These are phyloP conservation scores for Hypoxylon lienhwacheense DNA, from an alignment of 495 filamentous ascomycete genomes.

Conservation along the genomic window DNA sequence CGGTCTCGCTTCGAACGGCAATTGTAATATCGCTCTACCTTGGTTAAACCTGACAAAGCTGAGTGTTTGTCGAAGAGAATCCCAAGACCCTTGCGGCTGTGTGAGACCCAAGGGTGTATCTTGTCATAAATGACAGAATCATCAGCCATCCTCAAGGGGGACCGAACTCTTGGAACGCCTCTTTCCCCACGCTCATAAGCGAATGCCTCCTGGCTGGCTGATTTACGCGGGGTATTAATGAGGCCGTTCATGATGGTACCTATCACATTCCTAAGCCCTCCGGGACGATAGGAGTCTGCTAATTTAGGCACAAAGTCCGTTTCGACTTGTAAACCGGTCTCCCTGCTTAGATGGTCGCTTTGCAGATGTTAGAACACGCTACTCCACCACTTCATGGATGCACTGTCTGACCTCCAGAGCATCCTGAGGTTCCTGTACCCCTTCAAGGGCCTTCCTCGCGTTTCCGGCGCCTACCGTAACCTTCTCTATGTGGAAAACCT, in stretches of 20 bases:
- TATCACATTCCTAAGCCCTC: constrained; percentile 12
- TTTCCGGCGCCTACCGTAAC: constrained; percentile 46
- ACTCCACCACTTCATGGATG: constrained; percentile 44
- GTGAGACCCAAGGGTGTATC: constrained; percentile 12
- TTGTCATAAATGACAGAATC: constrained; percentile 31
- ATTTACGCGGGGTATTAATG: constrained; percentile 8
- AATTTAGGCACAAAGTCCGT: too few species aligned
- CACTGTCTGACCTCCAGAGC: constrained; percentile 42
- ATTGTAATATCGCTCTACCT: constrained; percentile 7
- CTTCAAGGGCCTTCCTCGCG: constrained; percentile 45
- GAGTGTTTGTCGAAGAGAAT: constrained; percentile 1
- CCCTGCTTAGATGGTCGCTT: constrained; percentile 14
- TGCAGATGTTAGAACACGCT: constrained; percentile 34
- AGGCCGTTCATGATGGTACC: background rate
- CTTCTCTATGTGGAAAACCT: constrained; percentile 45
- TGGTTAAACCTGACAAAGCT: constrained; percentile 17
- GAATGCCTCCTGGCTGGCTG: constrained; percentile 5
- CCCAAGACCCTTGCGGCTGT: constrained; percentile 19
- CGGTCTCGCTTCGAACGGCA: background rate
- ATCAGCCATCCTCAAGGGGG: constrained; percentile 7
- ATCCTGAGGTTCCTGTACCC: constrained; percentile 47
- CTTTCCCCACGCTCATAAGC: constrained; percentile 14
- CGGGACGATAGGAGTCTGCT: constrained; percentile 1
- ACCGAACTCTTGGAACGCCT: constrained; percentile 1
- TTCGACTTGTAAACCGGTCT: background rate